Evolutionary conservation across 1,284 basidiomycete genomes (phyloP).

Genomic region (Rhodofomes roseus): DNA sequence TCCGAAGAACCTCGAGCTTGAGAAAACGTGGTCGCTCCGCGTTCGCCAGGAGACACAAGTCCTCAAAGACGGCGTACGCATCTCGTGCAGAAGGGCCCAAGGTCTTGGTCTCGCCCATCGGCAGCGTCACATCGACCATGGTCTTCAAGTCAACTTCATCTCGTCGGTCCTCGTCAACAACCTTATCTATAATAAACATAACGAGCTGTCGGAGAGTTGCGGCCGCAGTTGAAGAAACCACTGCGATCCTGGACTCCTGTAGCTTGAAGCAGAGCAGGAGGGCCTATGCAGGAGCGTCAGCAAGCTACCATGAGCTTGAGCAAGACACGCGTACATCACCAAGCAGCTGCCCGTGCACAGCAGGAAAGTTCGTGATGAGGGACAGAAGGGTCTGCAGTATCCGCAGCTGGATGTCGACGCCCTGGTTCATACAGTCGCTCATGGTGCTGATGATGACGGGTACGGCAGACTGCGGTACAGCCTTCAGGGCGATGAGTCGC

Average conservation of each 20-base stretch:
- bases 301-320: background rate
- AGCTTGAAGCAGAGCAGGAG: conserved; percentile 91
- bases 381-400: conserved; percentile 89
- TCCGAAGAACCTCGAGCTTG: conserved; percentile 80
- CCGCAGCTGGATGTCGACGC: conserved; percentile 92
- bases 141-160: conserved; percentile 32
- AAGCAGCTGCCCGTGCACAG: conserved; percentile 75
- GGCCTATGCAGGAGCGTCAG: conserved; percentile 46
- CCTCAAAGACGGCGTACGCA: conserved; percentile 86
- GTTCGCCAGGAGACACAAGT: conserved; percentile 85
- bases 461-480: conserved; percentile 78
- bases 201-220: conserved; percentile 95
- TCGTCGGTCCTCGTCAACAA: conserved; percentile 74
- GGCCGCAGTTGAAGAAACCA: conserved; percentile 96
- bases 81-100: conserved; percentile 84
- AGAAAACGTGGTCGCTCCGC: conserved; percentile 82
- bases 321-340: conserved; percentile 59
- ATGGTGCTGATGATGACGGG: conserved; percentile 80
- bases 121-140: conserved; percentile 48
- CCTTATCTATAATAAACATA: conserved; percentile 97
- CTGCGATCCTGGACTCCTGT: conserved; percentile 92
- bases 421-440: conserved; percentile 84
- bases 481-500: conserved; percentile 83
- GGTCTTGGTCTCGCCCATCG: conserved; percentile 55
- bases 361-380: conserved; percentile 82